Conservation (phyloP, 306 rosid species). For the Dalbergia cultrata region DNA sequence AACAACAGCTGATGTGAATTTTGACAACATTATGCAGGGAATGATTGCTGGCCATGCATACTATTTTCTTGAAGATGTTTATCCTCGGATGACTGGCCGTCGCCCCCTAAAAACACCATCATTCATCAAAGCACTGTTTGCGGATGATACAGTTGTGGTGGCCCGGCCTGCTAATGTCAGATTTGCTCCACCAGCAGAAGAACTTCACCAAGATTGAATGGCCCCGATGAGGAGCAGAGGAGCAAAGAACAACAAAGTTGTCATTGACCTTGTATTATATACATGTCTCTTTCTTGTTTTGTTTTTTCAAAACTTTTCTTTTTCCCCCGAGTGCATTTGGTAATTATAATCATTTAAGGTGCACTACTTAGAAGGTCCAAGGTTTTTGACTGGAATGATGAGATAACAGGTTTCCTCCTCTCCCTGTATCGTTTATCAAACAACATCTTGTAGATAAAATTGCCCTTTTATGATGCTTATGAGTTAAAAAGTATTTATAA, state of each 20-base stretch:
- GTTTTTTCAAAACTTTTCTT: slow-evolving; percentile 20
- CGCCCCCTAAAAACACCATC: slow-evolving; percentile 88
- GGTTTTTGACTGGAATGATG: slow-evolving; percentile 41
- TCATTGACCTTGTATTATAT: slow-evolving; percentile 63
- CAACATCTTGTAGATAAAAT: slow-evolving; percentile 41
- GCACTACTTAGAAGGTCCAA: slow-evolving; percentile 24
- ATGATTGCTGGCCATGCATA: slow-evolving; percentile 99
- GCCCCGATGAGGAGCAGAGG: not conserved
- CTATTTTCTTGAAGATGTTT: slow-evolving; percentile 93
- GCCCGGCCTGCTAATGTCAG: slow-evolving; percentile 78
- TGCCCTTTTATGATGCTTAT: not conserved
- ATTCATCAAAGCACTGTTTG: slow-evolving; percentile 84
- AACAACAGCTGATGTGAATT: slow-evolving; percentile 26
- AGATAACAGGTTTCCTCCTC: slow-evolving; percentile 8
- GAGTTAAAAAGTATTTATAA: not conserved
- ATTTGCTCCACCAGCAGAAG: slow-evolving; percentile 87
- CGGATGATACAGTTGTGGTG: slow-evolving; percentile 88
- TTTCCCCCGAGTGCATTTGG: slow-evolving; percentile 49
- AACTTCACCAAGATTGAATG: slow-evolving; percentile 64
- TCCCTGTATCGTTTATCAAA: slow-evolving; percentile 5
- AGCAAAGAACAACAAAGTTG: slow-evolving; percentile 36
- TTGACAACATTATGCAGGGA: slow-evolving; percentile 67
- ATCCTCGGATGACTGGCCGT: slow-evolving; percentile 92
- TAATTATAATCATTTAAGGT: slow-evolving; percentile 37
- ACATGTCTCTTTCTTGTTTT: slow-evolving; percentile 23